Evolutionary conservation across 2,329 filamentous ascomycete genomes (phyloP), one percentile per base, ranked within the genome.

Genomic region (Fusarium veterinarium): DNA sequence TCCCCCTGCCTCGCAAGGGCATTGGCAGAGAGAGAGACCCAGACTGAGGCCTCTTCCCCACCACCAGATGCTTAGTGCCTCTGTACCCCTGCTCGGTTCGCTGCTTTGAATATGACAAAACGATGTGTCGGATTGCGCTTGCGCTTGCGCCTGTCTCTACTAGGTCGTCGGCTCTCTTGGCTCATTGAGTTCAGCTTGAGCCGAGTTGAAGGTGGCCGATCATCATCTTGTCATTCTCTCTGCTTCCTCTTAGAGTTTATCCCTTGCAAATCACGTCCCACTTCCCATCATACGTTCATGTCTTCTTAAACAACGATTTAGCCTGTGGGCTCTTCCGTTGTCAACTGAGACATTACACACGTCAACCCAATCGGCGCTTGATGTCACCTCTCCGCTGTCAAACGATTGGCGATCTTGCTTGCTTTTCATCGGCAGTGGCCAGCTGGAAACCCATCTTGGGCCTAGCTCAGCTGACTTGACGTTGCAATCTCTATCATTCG

Each of bases 221-320:
- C 71, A 53, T 64, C 68, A 66, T 58, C 49, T 69, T 63, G 40
- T 62, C 35, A 19, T 60, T 52, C 60, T 60, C 40, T 69, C 41
- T 66, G 33, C 51, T 58, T 41, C 41, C 38, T 48, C 41, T 77
- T 80, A 79, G 77, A 63, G 52, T 35, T 79, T 80, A 64, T 79
- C 78, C 78, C 73, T 64, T 60, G 42, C 61, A 46, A 46, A 46
- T 84, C 86, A 86, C 79, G 87, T 87, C 83, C 84, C 82, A 83
- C 86, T 44, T 64, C 25, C 37, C 38, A 44, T 67, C 67, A 61
- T 62, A 64, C 49, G 20, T 37, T 64, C 49, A 46, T 53, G 31
- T 35, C 49, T 41, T 61, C 37, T 67, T n/a, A 70, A 70, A 61
- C 67, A 64, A 67, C 70, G 64, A 42, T 59, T 67, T 72, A 68